phyloP scores from a whole-genome alignment of 2,329 filamentous ascomycete genomes.

The Penicillium verrucosum region DNA sequence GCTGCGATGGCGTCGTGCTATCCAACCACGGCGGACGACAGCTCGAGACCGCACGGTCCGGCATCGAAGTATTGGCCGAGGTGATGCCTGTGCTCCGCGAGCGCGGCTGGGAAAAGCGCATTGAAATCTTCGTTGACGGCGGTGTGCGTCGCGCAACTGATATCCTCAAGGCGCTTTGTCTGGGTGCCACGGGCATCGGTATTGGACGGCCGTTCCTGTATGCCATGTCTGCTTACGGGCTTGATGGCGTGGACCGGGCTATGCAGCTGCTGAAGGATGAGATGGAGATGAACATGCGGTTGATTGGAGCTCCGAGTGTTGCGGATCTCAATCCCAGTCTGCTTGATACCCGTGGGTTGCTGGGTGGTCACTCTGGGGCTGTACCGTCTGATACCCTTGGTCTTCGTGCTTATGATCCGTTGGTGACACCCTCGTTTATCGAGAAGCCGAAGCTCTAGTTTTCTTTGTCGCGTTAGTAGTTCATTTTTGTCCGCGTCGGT shows the following conservation, averaged over 20 bases:
- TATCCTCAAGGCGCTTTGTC: conserved; percentile 89
- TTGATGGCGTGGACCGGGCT: conserved; percentile 81
- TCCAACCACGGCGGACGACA: conserved; percentile 96
- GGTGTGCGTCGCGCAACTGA: conserved; percentile 88
- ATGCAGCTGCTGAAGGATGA: conserved; percentile 94
- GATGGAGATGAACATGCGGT: conserved; percentile 98
- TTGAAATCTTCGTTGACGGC: conserved; percentile 89
- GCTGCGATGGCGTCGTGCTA: conserved; percentile 84
- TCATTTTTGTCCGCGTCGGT: background rate
- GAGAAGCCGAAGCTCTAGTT: conserved; percentile 47
- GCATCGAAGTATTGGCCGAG: conserved; percentile 86
- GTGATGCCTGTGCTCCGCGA: conserved; percentile 82
- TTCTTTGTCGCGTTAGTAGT: background rate
- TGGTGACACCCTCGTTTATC: conserved; percentile 48
- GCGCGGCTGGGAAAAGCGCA: conserved; percentile 67
- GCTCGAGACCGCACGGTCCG: conserved; percentile 85
- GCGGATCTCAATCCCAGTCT: conserved; percentile 76
- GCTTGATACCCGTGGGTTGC: conserved; percentile 71
- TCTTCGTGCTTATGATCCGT: conserved; percentile 55
- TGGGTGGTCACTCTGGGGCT: conserved; percentile 53
- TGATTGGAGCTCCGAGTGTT: conserved; percentile 75
- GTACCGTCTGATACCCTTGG: conserved; percentile 63
- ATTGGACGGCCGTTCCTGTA: conserved; percentile 94
- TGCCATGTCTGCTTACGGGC: conserved; percentile 90
- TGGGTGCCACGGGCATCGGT: conserved; percentile 87